phyloP scores from a whole-genome alignment of 192 early-diverging fungal species.

The Powellomyces hirtus region DNA sequence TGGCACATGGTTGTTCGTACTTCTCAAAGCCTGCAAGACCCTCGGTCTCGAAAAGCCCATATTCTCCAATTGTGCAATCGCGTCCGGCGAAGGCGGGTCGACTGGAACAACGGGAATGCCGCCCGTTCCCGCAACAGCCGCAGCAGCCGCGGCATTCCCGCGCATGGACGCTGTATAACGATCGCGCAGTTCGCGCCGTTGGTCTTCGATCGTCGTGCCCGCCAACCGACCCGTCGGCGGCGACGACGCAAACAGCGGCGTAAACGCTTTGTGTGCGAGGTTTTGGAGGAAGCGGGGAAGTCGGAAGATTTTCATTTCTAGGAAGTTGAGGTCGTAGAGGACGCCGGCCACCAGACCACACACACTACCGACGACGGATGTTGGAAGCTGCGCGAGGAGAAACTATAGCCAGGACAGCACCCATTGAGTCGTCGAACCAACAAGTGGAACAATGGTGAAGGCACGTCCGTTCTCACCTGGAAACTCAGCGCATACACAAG shows the following conservation, averaged over 20 bases:
- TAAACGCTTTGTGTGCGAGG: background rate
- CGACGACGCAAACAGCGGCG: background rate
- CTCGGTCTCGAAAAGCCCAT: slow-evolving; percentile 23
- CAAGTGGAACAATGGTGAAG: background rate
- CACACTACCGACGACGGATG: slow-evolving; percentile 15
- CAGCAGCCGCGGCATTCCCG: background rate
- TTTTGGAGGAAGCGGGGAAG: slow-evolving; percentile 13
- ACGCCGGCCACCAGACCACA: slow-evolving; percentile 33
- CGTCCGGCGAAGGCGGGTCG: slow-evolving; percentile 10
- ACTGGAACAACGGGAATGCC: background rate
- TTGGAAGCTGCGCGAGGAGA: slow-evolving; percentile 31
- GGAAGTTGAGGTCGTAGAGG: slow-evolving; percentile 19
- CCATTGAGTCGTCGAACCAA: too few species aligned
- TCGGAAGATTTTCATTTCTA: slow-evolving; percentile 24
- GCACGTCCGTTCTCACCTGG: slow-evolving; percentile 35
- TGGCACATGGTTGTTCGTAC: background rate
- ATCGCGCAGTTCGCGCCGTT: slow-evolving; percentile 9
- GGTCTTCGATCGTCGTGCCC: slow-evolving; percentile 16
- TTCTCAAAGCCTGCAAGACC: background rate
- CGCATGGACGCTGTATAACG: background rate
- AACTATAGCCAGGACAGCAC: too few species aligned
- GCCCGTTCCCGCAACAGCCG: background rate
- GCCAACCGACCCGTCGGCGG: background rate
- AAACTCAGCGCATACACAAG: slow-evolving; percentile 31
- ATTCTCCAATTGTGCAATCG: slow-evolving; percentile 15